Percentiles rank a stretch among this genome's conserved stretches.
phyloP scores from a whole-genome alignment of 768 basidiomycete species.

The Psilocybe cyanescens region DNA sequence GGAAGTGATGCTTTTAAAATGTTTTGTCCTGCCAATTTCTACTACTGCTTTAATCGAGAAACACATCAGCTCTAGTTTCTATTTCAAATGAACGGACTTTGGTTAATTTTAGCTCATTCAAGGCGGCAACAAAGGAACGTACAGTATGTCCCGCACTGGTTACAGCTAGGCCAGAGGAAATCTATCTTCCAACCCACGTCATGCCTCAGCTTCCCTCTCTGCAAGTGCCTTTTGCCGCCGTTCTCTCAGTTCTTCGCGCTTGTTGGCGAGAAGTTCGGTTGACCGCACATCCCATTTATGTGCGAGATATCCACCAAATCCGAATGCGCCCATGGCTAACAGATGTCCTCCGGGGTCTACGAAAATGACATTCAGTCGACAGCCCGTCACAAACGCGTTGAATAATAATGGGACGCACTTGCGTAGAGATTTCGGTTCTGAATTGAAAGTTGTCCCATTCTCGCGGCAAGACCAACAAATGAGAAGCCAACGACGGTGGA shows the following conservation, averaged over 20 bases:
- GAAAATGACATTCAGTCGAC: not conserved
- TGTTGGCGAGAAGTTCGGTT: conserved; percentile 61
- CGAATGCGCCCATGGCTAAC: conserved; percentile 71
- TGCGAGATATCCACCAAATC: conserved; percentile 76
- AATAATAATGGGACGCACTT: conserved; percentile 54
- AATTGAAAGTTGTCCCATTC: conserved; percentile 87
- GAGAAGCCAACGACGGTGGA: conserved; percentile 79
- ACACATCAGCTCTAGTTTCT: conserved; percentile 11
- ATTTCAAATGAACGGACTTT: not conserved
- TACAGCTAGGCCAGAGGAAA: conserved; percentile 9
- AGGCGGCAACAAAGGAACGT: not conserved
- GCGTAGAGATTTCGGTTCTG: conserved; percentile 78
- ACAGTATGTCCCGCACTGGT: conserved; percentile 12
- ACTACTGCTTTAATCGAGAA: not conserved
- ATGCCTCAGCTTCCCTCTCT: conserved; percentile 11
- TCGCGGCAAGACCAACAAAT: conserved; percentile 78
- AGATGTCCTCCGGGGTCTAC: conserved; percentile 76
- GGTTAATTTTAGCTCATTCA: not conserved
- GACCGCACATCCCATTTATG: conserved; percentile 70
- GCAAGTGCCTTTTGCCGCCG: conserved; percentile 46
- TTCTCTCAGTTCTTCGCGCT: conserved; percentile 60
- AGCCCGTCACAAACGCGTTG: not conserved
- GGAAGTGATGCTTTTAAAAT: not conserved
- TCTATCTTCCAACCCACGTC: not conserved
- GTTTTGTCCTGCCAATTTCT: conserved; percentile 5